phyloP scores from a whole-genome alignment of 805 yeast species.

The Starmerella scarabaei region DNA sequence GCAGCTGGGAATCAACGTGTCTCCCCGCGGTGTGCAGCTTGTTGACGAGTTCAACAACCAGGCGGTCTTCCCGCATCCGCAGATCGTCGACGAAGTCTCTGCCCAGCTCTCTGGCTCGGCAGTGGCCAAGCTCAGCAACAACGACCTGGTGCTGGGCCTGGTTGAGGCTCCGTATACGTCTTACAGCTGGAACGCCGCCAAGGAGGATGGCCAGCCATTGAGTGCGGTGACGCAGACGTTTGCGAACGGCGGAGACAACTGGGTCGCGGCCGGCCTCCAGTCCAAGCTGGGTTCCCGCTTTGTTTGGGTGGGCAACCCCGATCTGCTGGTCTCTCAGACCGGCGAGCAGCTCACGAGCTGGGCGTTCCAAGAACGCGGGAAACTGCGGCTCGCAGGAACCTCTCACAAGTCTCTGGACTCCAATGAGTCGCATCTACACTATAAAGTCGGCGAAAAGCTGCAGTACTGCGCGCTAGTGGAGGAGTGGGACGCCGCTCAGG shows the following conservation, averaged over 20 bases:
- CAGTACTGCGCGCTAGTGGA: conserved; percentile 36
- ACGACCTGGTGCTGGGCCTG: conserved; percentile 16
- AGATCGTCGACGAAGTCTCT: conserved; percentile 12
- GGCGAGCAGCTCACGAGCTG: conserved; percentile 35
- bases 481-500: conserved; percentile 31
- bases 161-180: conserved; percentile 19
- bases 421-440: conserved; percentile 32
- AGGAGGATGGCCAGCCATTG: conserved; percentile 4
- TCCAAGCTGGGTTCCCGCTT: conserved; percentile 59
- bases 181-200: conserved; percentile 18
- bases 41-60: conserved; percentile 46
- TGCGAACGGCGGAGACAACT: conserved; percentile 15
- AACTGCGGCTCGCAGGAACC: conserved; percentile 42
- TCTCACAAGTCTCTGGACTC: conserved; percentile 40
- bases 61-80: conserved; percentile 12
- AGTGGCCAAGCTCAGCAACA: conserved; percentile 13
- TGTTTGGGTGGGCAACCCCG: conserved; percentile 64
- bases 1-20: conserved; percentile 72
- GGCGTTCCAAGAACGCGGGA: conserved; percentile 56
- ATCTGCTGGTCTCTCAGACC: conserved; percentile 33
- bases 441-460: conserved; percentile 65
- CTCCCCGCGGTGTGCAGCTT: conserved; percentile 57
- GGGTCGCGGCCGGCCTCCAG: conserved; percentile 58
- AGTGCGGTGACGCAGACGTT: conserved; percentile 11
- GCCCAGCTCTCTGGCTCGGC: conserved; percentile 8